These are phyloP conservation scores for Chalciporus sphaerocephalus DNA, from an alignment of 768 basidiomycete genomes.

Conservation along the genomic window DNA sequence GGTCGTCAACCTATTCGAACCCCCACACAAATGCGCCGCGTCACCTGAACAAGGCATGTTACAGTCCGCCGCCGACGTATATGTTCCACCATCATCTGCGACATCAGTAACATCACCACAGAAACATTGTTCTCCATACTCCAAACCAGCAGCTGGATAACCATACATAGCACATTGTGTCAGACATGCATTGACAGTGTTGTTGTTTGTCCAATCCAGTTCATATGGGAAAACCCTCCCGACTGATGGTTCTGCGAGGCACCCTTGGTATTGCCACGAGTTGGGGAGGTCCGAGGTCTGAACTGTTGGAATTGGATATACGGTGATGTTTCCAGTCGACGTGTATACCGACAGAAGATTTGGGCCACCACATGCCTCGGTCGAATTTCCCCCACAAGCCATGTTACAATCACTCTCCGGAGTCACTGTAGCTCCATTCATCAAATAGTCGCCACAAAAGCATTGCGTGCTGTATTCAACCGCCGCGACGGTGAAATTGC, in stretches of 20 bases:
- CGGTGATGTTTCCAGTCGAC: constrained; percentile 45
- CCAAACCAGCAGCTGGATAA: constrained; percentile 66
- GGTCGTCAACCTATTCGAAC: constrained; percentile 46
- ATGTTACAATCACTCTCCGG: constrained; percentile 58
- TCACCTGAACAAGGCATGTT: constrained; percentile 62
- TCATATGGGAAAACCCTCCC: constrained; percentile 58
- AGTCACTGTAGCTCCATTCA: constrained; percentile 53
- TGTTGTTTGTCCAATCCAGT: constrained; percentile 55
- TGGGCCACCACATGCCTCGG: constrained; percentile 68
- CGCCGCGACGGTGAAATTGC: constrained; percentile 64
- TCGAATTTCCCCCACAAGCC: constrained; percentile 65
- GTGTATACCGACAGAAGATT: constrained; percentile 70
- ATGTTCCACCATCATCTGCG: constrained; percentile 27
- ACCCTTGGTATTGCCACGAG: constrained; percentile 62
- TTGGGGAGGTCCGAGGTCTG: constrained; percentile 58
- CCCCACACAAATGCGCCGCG: constrained; percentile 65
- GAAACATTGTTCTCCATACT: constrained; percentile 70
- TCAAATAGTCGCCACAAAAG: constrained; percentile 64
- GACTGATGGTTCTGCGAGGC: constrained; percentile 51
- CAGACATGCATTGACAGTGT: constrained; percentile 61
- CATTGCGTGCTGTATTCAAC: constrained; percentile 57
- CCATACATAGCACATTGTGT: constrained; percentile 67
- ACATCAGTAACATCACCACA: constrained; percentile 68
- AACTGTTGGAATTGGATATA: constrained; percentile 54
- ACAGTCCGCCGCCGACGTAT: constrained; percentile 38